Evolutionary conservation across 129 eudicot species (phyloP).

Genomic region (Artemisia argyi): DNA sequence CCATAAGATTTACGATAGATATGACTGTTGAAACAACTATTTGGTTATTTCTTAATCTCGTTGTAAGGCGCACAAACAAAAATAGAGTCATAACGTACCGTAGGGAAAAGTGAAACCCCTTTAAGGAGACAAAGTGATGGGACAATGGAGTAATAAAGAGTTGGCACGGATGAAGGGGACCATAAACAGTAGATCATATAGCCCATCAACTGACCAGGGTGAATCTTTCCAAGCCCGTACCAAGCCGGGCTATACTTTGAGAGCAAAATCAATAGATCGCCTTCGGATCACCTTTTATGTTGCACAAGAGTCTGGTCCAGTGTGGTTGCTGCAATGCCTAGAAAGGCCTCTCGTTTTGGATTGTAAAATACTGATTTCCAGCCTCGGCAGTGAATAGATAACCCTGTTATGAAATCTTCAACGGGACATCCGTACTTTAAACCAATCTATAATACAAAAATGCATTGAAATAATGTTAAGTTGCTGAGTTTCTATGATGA

Average conservation of each 20-base stretch:
- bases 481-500: too few species aligned
- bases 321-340: slow-evolving; percentile 69
- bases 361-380: slow-evolving; percentile 81
- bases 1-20: too few species aligned
- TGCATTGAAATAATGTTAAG: background rate
- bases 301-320: slow-evolving; percentile 66
- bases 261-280: slow-evolving; percentile 62
- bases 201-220: slow-evolving; percentile 60
- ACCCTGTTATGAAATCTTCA: slow-evolving; percentile 88
- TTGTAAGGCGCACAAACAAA: background rate
- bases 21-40: too few species aligned
- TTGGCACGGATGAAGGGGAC: slow-evolving; percentile 68
- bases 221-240: slow-evolving; percentile 64
- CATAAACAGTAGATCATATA: slow-evolving; percentile 63
- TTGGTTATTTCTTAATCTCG: background rate
- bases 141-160: slow-evolving; percentile 59
- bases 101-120: slow-evolving; percentile 65
- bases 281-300: slow-evolving; percentile 96
- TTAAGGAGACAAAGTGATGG: slow-evolving; percentile 75
- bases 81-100: slow-evolving; percentile 38
- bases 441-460: slow-evolving; percentile 54
- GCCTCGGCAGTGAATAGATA: slow-evolving; percentile 77
- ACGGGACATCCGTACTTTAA: slow-evolving; percentile 82
- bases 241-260: slow-evolving; percentile 75
- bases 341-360: slow-evolving; percentile 59